These are phyloP conservation scores for Penicillium cosmopolitanum DNA, from an alignment of 495 filamentous ascomycete species.

Conservation along the genomic window DNA sequence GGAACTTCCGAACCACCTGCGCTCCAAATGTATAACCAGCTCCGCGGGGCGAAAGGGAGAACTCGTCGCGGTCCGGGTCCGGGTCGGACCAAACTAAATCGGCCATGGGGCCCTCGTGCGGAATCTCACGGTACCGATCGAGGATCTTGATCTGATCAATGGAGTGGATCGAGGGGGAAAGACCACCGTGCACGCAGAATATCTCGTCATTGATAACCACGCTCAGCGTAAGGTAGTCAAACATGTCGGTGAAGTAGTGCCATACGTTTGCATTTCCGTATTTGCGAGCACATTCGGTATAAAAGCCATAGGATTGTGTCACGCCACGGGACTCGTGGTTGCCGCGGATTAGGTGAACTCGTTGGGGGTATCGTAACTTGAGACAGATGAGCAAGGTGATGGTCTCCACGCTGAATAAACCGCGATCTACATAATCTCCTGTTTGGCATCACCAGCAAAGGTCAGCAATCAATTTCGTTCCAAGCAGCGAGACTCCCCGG, in stretches of 20 bases:
- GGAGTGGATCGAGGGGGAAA: conserved; percentile 94
- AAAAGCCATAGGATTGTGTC: conserved; percentile 98
- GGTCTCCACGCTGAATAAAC: conserved; percentile 95
- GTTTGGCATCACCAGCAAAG: background rate
- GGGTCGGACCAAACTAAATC: conserved; percentile 98
- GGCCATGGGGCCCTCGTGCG: conserved; percentile 99
- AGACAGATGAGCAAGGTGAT: conserved; percentile 95
- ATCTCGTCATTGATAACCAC: conserved; percentile 99
- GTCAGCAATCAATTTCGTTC: conserved; percentile 3
- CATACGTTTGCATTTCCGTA: conserved; percentile 98
- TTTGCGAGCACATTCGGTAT: conserved; percentile 96
- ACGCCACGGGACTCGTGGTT: conserved; percentile 98
- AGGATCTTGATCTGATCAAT: conserved; percentile 99
- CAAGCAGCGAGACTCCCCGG: background rate
- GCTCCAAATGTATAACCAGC: conserved; percentile 97
- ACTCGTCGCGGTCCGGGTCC: conserved; percentile 93
- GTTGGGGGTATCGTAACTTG: conserved; percentile 88
- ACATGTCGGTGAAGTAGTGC: conserved; percentile 99
- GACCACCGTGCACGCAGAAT: conserved; percentile 96
- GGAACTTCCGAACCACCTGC: conserved; percentile 96
- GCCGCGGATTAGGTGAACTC: conserved; percentile 90
- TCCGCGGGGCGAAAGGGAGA: conserved; percentile 88
- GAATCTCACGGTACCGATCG: conserved; percentile 96
- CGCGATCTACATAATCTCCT: conserved; percentile 98
- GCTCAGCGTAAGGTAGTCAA: conserved; percentile 93